Percentiles rank a stretch among this genome's conserved stretches.
phyloP scores from a whole-genome alignment of 192 early-diverging fungal species.

The Podila epicladia region DNA sequence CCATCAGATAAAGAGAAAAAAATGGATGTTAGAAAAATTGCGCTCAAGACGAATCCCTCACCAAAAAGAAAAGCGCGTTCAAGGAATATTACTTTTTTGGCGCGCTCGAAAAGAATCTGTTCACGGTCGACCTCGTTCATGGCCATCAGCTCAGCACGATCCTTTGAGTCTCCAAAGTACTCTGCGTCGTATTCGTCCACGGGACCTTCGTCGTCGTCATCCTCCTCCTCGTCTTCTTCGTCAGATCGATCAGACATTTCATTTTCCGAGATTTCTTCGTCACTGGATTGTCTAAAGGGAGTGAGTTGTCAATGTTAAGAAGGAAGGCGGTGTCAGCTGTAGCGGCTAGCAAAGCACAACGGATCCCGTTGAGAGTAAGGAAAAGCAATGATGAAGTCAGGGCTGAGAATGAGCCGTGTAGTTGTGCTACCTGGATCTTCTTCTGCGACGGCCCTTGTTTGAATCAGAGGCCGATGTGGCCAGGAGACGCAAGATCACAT shows the following conservation, averaged over 20 bases:
- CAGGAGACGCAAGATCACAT: conserved; percentile 47
- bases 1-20: background rate
- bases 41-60: too few species aligned
- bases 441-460: conserved; percentile 46
- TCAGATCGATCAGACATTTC: conserved; percentile 48
- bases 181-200: conserved; percentile 79
- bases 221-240: conserved; percentile 53
- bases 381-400: too few species aligned
- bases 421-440: conserved; percentile 34
- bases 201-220: conserved; percentile 66
- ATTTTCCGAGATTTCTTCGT: conserved; percentile 53
- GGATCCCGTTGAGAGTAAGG: too few species aligned
- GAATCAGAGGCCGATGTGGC: conserved; percentile 35
- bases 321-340: too few species aligned
- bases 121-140: conserved; percentile 81
- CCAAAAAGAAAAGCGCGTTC: background rate
- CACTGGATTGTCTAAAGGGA: conserved; percentile 28
- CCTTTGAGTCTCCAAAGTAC: conserved; percentile 76
- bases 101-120: conserved; percentile 77
- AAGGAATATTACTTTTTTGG: conserved; percentile 58
- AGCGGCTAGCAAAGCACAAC: background rate
- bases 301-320: too few species aligned
- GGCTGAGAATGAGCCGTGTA: too few species aligned
- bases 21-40: background rate
- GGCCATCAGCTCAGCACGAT: conserved; percentile 64